These are phyloP conservation scores for Parachaetomium inaequale DNA, from an alignment of 495 filamentous ascomycete species.

Conservation along the genomic window DNA sequence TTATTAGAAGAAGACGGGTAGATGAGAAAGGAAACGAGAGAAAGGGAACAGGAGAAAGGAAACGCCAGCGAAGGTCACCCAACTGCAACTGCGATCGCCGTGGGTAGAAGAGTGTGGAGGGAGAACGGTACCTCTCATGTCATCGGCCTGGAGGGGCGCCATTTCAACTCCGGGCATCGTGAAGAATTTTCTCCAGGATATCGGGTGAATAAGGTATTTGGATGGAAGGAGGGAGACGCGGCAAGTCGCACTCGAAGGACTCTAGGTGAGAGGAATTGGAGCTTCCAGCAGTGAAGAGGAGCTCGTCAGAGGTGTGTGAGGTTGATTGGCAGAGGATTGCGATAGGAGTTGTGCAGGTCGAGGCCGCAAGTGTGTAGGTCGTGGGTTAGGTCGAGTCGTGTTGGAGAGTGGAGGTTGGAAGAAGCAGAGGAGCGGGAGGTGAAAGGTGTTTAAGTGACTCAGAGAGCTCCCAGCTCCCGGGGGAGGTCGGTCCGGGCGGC, in stretches of 20 bases:
- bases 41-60: neutral
- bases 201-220: neutral
- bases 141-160: conserved; percentile 45
- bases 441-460: conserved; percentile 15
- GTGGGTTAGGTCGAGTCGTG: neutral
- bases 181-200: conserved; percentile 10
- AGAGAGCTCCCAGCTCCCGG: conserved; percentile 13
- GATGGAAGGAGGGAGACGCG: neutral
- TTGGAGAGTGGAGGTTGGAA: neutral
- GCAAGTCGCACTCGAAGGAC: neutral
- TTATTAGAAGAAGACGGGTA: neutral
- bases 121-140: conserved; percentile 44
- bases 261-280: neutral
- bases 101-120: conserved; percentile 9
- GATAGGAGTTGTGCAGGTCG: neutral
- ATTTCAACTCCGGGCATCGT: conserved; percentile 47
- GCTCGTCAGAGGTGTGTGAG: neutral
- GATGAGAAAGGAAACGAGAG: neutral
- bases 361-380: neutral
- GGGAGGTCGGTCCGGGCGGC: conserved; percentile 15
- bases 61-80: too few relatives aligned
- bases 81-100: neutral
- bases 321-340: neutral
- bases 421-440: neutral
- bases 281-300: neutral